Evolutionary conservation across 2,329 filamentous ascomycete genomes (phyloP), one percentile per base, ranked within the genome.

Genomic region (Paecilomyces sp.): DNA sequence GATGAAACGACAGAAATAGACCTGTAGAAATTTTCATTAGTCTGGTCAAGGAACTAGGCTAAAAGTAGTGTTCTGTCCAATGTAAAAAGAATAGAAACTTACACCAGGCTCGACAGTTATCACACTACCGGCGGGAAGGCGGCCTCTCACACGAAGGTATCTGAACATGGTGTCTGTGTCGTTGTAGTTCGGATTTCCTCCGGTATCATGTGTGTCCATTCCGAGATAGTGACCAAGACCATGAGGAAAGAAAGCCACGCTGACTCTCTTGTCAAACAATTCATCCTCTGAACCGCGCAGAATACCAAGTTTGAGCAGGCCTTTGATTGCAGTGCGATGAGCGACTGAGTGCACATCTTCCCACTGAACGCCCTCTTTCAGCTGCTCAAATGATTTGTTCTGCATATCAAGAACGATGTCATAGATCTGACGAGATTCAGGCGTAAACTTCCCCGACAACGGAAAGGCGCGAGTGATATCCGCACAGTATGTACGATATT

Each of bases 101-200:
- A 90, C 85, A 55, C 94, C 94, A 12, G 94, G 94, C 79, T 99
- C 94, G 47, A 97, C 93, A 0, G 94, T 99, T 57, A 99, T 87
- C 25, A 99, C 91, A 56, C 88, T 88, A 7, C 89, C 88, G 0
- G 86, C 88, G 0, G 91, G 91, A 55, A 97, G 74, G 24, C 77
- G 82, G 12, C 90, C 88, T 57, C 94, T 81, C 47, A 96, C 87
- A 53, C 94, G 83, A 61, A 99, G 79, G 71, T 97, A 97, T 57
- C 86, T 83, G 77, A 97, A 97, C 82, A 97, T 85, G 36, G 84
- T 80, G 72, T 99, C 92, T 61, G 83, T 79, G 71, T 99, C 94
- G 8, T 80, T 80, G 67, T 90, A 91, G 74, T 92, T 88, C 36
- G 89, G 81, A 72, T 91, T 87, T 24, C 90, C 90, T 62, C 89